These are phyloP conservation scores for Sphaerulina vaccinii DNA, from an alignment of 2,329 filamentous ascomycete genomes.

Conservation along the genomic window DNA sequence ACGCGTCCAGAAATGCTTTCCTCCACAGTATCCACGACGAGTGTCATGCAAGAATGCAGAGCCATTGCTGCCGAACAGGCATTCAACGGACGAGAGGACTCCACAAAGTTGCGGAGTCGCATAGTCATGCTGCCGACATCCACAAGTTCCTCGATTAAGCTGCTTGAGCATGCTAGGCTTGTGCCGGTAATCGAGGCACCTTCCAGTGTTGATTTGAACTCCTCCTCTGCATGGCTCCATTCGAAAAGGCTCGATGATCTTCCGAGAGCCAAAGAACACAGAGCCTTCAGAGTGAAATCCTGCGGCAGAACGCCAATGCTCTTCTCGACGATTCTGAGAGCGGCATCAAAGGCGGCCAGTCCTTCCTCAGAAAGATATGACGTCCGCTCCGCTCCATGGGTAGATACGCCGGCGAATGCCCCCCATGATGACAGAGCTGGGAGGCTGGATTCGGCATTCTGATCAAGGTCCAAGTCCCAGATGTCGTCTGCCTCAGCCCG, in stretches of 20 bases:
- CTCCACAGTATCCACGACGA: conserved; percentile 44
- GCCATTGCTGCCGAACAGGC: conserved; percentile 43
- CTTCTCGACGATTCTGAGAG: conserved; percentile 51
- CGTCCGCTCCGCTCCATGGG: conserved; percentile 42
- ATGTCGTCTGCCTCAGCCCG: conserved; percentile 15
- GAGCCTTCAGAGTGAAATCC: conserved; percentile 47
- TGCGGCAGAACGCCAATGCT: conserved; percentile 39
- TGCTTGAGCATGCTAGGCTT: conserved; percentile 51
- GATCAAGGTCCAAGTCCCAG: conserved; percentile 41
- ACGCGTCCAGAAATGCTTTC: conserved; percentile 38
- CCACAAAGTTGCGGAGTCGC: conserved; percentile 24
- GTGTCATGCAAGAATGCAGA: conserved; percentile 42
- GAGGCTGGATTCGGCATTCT: conserved; percentile 36
- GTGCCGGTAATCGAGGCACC: conserved; percentile 52
- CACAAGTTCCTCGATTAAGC: conserved; percentile 51
- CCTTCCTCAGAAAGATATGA: conserved; percentile 69
- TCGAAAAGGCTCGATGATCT: conserved; percentile 69
- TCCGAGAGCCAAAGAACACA: conserved; percentile 67
- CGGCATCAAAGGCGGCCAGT: conserved; percentile 63
- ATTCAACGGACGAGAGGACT: background rate
- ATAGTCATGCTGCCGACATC: conserved; percentile 36
- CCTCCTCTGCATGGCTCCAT: conserved; percentile 54
- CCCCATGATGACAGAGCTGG: conserved; percentile 66
- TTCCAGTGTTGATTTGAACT: conserved; percentile 52
- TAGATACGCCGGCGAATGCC: conserved; percentile 47